A percentile compares a stretch with the other conserved stretches of the same genome.
Conservation (phyloP, 1,139 yeast genomes). For the Candida albicans region DNA sequence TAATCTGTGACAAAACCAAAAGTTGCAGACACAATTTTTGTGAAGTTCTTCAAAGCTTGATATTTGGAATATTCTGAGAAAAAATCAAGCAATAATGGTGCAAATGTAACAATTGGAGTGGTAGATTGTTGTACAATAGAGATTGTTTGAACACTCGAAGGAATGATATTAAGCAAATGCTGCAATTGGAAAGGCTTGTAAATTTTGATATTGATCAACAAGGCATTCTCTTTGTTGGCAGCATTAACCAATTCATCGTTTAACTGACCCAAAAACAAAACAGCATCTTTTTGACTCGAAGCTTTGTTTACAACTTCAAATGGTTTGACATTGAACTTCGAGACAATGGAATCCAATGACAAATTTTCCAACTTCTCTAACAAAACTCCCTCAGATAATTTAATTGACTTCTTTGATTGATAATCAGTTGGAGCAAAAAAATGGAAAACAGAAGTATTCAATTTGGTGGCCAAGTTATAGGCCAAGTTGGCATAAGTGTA, state of each 20-base stretch:
- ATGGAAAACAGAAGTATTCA: conserved; percentile 64
- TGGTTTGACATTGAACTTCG: conserved; percentile 28
- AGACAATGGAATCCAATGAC: conserved; percentile 27
- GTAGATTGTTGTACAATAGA: conserved; percentile 64
- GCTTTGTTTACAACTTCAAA: conserved; percentile 31
- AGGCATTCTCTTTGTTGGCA: conserved; percentile 42
- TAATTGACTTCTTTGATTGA: conserved; percentile 17
- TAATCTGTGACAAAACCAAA: conserved; percentile 53
- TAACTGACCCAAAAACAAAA: conserved; percentile 63
- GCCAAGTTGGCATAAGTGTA: conserved; percentile 49
- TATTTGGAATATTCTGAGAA: conserved; percentile 56
- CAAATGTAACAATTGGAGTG: conserved; percentile 51
- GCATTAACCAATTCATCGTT: conserved; percentile 44
- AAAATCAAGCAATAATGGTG: conserved; percentile 69
- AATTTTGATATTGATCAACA: conserved; percentile 58
- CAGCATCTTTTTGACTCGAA: conserved; percentile 45
- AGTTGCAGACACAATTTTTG: conserved; percentile 59
- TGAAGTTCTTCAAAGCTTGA: conserved; percentile 48
- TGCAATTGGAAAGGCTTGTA: conserved; percentile 71
- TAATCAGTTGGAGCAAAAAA: conserved; percentile 45
- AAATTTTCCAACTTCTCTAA: conserved; percentile 18
- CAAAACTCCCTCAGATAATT: conserved; percentile 18
- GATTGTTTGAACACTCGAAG: conserved; percentile 55
- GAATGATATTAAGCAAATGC: conserved; percentile 51
- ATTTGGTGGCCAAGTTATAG: conserved; percentile 51